Evolutionary conservation across 139 green algal genomes (phyloP).

Genomic region (Bryopsis sp.): DNA sequence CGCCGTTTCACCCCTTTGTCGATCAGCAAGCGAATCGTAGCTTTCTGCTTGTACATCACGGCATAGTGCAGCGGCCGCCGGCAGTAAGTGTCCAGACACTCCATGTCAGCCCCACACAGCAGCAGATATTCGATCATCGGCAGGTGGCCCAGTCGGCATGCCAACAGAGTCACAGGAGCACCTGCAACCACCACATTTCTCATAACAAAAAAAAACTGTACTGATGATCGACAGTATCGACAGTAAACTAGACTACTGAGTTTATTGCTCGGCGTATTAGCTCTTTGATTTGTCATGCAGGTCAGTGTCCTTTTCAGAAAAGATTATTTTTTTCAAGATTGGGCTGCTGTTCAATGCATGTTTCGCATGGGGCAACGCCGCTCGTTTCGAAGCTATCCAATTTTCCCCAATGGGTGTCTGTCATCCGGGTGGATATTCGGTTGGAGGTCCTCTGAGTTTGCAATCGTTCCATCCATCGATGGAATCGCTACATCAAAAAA

Average conservation of each 20-base stretch:
- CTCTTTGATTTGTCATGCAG: too few species aligned
- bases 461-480: too few species aligned
- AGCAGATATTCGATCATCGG: slow-evolving; percentile 36
- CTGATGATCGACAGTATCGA: not conserved
- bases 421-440: too few species aligned
- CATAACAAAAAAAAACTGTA: not conserved
- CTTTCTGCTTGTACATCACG: not conserved
- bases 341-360: slow-evolving; percentile 12
- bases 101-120: slow-evolving; percentile 38
- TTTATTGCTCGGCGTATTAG: not conserved
- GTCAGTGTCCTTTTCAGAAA: too few species aligned
- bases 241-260: not conserved
- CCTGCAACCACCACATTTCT: slow-evolving; percentile 22
- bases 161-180: slow-evolving; percentile 19
- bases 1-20: slow-evolving; percentile 6
- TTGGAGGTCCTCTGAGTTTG: too few species aligned
- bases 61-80: slow-evolving; percentile 26
- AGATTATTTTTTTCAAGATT: too few species aligned
- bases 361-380: not conserved
- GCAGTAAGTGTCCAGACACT: slow-evolving; percentile 27
- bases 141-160: slow-evolving; percentile 17
- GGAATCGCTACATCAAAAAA: too few species aligned
- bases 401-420: too few species aligned
- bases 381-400: too few species aligned
- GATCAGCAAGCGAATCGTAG: slow-evolving; percentile 1